phyloP scores from a whole-genome alignment of 1,284 basidiomycete genomes.

The Hymenochaete sp. region DNA sequence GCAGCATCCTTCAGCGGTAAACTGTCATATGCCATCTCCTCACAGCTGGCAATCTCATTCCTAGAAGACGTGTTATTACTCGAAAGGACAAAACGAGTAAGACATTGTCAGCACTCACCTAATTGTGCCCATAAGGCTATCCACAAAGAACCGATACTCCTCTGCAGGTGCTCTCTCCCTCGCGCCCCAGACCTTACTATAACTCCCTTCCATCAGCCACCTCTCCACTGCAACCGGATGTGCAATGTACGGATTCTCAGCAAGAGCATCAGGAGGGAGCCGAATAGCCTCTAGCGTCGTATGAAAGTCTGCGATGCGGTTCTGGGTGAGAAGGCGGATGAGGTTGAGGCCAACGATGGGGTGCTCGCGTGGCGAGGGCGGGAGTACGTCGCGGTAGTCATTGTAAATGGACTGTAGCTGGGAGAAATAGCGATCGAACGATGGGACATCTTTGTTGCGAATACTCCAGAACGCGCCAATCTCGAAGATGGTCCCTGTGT shows the following conservation, averaged over 20 bases:
- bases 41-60: conserved; percentile 90
- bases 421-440: conserved; percentile 93
- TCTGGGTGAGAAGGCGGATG: conserved; percentile 90
- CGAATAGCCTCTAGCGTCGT: conserved; percentile 96
- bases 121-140: conserved; percentile 89
- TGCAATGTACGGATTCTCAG: conserved; percentile 70
- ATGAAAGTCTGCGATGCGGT: conserved; percentile 96
- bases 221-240: conserved; percentile 88
- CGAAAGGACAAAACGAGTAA: too few species aligned
- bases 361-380: conserved; percentile 78
- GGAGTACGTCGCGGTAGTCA: conserved; percentile 70
- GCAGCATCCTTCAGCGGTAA: conserved; percentile 83
- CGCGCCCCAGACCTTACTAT: conserved; percentile 96
- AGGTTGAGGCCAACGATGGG: conserved; percentile 90
- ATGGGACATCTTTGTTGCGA: conserved; percentile 77
- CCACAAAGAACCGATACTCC: conserved; percentile 87
- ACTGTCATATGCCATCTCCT: conserved; percentile 83
- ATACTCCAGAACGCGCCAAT: conserved; percentile 93
- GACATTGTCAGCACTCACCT: conserved; percentile 42
- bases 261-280: conserved; percentile 62
- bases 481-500: conserved; percentile 84
- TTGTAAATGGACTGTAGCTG: conserved; percentile 91
- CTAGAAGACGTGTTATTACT: too few species aligned
- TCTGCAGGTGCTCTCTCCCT: conserved; percentile 79
- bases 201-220: conserved; percentile 98